These are phyloP conservation scores for Stenocarpella maydis DNA, from an alignment of 2,329 filamentous ascomycete genomes.

Conservation along the genomic window DNA sequence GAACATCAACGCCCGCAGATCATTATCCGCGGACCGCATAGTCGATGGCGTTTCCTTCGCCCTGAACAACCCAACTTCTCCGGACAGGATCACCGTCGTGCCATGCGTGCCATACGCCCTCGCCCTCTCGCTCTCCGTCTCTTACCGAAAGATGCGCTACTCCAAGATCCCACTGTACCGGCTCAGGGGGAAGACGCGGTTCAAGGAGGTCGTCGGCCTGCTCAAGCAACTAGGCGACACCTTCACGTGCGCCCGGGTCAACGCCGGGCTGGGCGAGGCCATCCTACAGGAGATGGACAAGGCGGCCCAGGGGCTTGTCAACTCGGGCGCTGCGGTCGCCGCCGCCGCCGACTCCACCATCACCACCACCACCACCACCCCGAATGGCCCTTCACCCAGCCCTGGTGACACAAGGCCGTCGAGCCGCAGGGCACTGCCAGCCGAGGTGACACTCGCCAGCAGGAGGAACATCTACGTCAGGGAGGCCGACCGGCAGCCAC, in stretches of 20 bases:
- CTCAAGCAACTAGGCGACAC: conserved; percentile 61
- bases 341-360: conserved; percentile 36
- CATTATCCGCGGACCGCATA: conserved; percentile 65
- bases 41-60: conserved; percentile 62
- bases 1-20: conserved; percentile 63
- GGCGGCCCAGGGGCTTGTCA: conserved; percentile 53
- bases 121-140: conserved; percentile 67
- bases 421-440: conserved; percentile 37
- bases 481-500: not conserved
- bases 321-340: conserved; percentile 32
- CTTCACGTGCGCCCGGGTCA: conserved; percentile 66
- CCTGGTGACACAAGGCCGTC: not conserved
- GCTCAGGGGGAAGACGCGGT: conserved; percentile 60
- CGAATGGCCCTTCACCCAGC: not conserved
- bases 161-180: conserved; percentile 67
- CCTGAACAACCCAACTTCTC: not conserved
- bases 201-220: conserved; percentile 62
- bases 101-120: conserved; percentile 70
- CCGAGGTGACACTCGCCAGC: conserved; percentile 3
- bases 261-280: conserved; percentile 62
- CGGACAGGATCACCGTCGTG: conserved; percentile 55
- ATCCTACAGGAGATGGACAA: conserved; percentile 65
- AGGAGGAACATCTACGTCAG: not conserved
- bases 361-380: conserved; percentile 34
- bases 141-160: conserved; percentile 71